phyloP scores from a whole-genome alignment of 495 filamentous ascomycete genomes.

The Filosporella fistucella region DNA sequence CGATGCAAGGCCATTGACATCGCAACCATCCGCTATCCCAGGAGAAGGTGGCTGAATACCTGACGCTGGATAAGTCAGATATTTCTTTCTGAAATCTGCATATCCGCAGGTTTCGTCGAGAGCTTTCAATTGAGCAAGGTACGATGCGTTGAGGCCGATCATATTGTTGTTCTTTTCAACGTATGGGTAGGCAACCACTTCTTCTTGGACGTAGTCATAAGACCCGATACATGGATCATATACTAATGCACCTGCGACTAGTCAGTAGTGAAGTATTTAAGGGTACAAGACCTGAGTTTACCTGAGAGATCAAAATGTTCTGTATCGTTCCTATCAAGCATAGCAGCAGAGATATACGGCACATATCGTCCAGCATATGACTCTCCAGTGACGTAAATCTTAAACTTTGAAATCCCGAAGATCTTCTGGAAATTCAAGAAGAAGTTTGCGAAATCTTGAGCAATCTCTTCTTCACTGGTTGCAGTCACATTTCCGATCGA shows the following conservation, averaged over 20 bases:
- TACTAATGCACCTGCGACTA: constrained; percentile 10
- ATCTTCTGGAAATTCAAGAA: constrained; percentile 59
- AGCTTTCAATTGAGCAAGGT: constrained; percentile 40
- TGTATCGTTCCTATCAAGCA: constrained; percentile 44
- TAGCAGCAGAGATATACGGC: constrained; percentile 48
- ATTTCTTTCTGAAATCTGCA: constrained; percentile 47
- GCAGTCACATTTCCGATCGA: constrained; percentile 49
- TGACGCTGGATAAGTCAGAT: constrained; percentile 50
- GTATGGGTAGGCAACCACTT: constrained; percentile 37
- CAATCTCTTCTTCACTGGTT: constrained; percentile 49
- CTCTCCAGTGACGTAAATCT: constrained; percentile 55
- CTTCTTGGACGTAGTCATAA: constrained; percentile 15
- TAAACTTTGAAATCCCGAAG: constrained; percentile 56
- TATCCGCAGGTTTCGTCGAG: constrained; percentile 53
- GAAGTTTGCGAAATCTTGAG: constrained; percentile 57
- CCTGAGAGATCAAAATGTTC: constrained; percentile 44
- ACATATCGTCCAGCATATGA: constrained; percentile 54
- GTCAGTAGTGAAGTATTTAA: not conserved
- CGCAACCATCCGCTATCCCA: constrained; percentile 32
- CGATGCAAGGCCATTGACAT: constrained; percentile 45
- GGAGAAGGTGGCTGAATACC: constrained; percentile 28
- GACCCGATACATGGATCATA: constrained; percentile 25
- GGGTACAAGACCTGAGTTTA: constrained; percentile 2
- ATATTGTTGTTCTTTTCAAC: constrained; percentile 40
- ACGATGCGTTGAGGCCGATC: constrained; percentile 53